Base-by-base conservation (phyloP, 2,329 filamentous ascomycete species). In the Thermomyces lanuginosus region DNA sequence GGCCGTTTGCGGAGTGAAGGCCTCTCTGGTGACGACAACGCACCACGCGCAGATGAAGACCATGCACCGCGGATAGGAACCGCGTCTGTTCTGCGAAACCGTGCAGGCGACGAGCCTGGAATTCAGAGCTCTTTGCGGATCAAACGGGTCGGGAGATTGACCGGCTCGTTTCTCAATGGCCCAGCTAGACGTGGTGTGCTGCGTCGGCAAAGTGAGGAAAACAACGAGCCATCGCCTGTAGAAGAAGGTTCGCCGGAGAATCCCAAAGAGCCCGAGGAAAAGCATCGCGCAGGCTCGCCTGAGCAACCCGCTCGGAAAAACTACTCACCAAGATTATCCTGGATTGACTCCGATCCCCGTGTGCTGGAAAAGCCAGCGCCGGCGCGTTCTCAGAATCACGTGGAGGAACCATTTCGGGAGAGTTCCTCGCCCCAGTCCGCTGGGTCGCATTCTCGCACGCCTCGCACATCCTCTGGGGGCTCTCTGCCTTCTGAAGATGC, bases 151-250 rank as follows among this genome's bases (percentile, higher is more conserved):
- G 76, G 75, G 9, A 79, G 80, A 49, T 62, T 76, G 5, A 69
- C 76, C 2, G 81, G 80, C 1, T 76, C 71, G 33, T 84, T 86
- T 38, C 58, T 89, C 12, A 82, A 78, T 39, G 80, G 78, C 1
- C 81, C 81, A 15, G 78, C 81, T 11, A 69, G 81, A 29, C 65
- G 82, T 38, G 81, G 79, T 14, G 66, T 77, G 34, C 64, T 59
- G 37, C 55, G 54, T 40, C 58, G 60, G 27, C 59, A 64, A 41
- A 78, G 73, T 40, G 73, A 77, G 35, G 75, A 80, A 36, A 72
- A 76, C 20, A 66, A 49, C 31, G 58, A 47, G 36, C 46, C 37
- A 28, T 38, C 35, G 33, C 38, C 21, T 38, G 51, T 40, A 26
- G 43, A 36, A 17, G 46, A 35, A 12, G 43, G 43, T 22, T 36